Evolutionary conservation across 306 rosid species (phyloP), one percentile per base, ranked within the genome.

Genomic region (Vicia villosa): DNA sequence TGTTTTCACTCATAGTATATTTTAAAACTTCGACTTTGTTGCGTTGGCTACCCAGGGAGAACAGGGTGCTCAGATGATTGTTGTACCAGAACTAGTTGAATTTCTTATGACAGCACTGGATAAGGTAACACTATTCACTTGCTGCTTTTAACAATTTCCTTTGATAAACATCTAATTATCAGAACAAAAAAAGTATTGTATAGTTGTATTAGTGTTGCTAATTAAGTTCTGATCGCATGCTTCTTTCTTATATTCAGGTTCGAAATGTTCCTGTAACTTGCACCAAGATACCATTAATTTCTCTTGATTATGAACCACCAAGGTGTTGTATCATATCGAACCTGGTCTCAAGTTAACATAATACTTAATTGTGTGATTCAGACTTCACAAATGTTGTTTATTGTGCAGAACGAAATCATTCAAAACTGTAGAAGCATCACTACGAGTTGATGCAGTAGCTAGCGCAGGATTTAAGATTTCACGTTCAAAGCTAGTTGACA

Each of bases 401-500:
- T 34, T 75, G 70, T 81, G 83, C 91, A 93, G 98, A 66, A 90
- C 94, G 24, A 86, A 78, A 76, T 68, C 96, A 10, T 90, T 88
- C 67, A 93, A 85, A 85, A 68, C 94, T 19, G 21, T 88, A 74
- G 98, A 93, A 83, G 85, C 91, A 15, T 93, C 98, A 14, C 71
- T 84, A 69, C 82, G 98, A 72, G 86, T 93, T 42, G 98, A 93
- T 79, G 97, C 98, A 32, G n/a, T 93, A 19, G 98, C 97, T 24
- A 93, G 98, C 76, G 98, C 98, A 3, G 98, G 98, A 66, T 93
- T 85, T 76, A 93, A 88, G 81, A 76, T 93, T 67, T 93, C 98
- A 6, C 87, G 98, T 49, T 86, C 98, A 24, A 93, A 93, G 84
- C 81, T 93, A 65, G 98, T 88, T 81, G 91, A 88, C 74, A 74